Evolutionary conservation across 2,329 filamentous ascomycete species (phyloP).

Genomic region (Calonectria hawksworthii): DNA sequence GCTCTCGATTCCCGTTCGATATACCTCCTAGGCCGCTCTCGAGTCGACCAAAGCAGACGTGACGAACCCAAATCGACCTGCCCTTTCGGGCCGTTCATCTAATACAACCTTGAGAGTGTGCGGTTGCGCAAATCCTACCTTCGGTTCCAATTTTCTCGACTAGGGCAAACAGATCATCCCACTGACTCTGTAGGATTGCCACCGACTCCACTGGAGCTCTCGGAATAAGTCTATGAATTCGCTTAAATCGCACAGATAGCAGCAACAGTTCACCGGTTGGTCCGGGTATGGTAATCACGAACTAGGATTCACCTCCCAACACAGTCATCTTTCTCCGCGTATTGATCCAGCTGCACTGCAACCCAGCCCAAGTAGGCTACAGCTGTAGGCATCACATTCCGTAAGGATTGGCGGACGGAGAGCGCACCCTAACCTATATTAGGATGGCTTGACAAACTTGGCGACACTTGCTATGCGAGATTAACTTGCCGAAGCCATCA

Average conservation of each 20-base stretch:
- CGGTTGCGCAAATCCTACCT: not conserved
- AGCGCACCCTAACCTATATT: not conserved
- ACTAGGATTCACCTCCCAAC: not conserved
- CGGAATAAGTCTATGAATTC: not conserved
- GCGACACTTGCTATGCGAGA: not conserved
- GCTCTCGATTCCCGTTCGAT: not conserved
- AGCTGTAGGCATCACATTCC: not conserved
- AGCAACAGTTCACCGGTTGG: not conserved
- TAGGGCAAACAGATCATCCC: not conserved
- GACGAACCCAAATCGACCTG: not conserved
- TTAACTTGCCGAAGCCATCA: not conserved
- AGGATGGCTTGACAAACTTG: not conserved
- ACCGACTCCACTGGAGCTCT: not conserved
- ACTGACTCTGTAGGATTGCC: not conserved
- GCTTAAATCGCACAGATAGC: not conserved
- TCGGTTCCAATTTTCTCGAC: slow-evolving; percentile 3
- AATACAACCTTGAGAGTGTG: not conserved
- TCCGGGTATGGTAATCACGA: not conserved
- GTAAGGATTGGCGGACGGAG: not conserved
- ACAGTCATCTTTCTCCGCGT: not conserved
- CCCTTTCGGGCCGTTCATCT: not conserved
- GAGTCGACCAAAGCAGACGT: not conserved
- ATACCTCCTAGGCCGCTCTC: not conserved
- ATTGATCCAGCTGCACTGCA: not conserved
- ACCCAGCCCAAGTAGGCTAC: not conserved